Conservation (phyloP, 1,139 yeast species). For the Debaryomycetaceae sp. region DNA sequence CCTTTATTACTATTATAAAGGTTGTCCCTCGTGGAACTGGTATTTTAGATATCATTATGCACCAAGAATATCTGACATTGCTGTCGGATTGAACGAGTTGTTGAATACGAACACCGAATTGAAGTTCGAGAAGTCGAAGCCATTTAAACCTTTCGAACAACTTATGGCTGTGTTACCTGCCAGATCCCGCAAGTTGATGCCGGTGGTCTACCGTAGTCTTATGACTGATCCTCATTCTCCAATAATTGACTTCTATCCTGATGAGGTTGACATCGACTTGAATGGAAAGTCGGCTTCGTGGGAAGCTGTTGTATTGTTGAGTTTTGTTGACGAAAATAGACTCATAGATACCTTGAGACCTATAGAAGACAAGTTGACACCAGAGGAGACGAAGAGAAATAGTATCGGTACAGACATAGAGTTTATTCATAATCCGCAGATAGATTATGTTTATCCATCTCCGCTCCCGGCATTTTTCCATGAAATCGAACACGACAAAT, state of each 20-base stretch:
- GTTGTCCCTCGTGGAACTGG: slow-evolving; percentile 96
- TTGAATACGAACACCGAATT: slow-evolving; percentile 38
- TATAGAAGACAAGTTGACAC: slow-evolving; percentile 52
- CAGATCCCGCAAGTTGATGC: slow-evolving; percentile 79
- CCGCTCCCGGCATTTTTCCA: slow-evolving; percentile 77
- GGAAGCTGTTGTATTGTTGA: slow-evolving; percentile 97
- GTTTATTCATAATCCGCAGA: slow-evolving; percentile 76
- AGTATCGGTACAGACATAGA: slow-evolving; percentile 65
- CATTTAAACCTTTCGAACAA: slow-evolving; percentile 93
- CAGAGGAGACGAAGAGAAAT: slow-evolving; percentile 73
- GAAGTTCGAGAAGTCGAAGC: slow-evolving; percentile 65
- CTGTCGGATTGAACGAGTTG: slow-evolving; percentile 60
- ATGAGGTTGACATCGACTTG: slow-evolving; percentile 81
- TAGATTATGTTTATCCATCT: slow-evolving; percentile 63
- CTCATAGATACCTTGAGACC: slow-evolving; percentile 71
- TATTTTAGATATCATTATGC: slow-evolving; percentile 84
- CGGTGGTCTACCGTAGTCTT: slow-evolving; percentile 69
- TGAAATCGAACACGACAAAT: slow-evolving; percentile 75
- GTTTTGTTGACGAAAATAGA: slow-evolving; percentile 84
- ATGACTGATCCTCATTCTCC: slow-evolving; percentile 92
- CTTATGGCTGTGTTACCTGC: slow-evolving; percentile 98
- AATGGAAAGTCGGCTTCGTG: slow-evolving; percentile 95
- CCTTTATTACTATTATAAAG: slow-evolving; percentile 80
- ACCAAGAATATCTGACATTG: slow-evolving; percentile 86
- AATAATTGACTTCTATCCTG: slow-evolving; percentile 86